Percentiles rank a stretch among this genome's conserved stretches.
phyloP scores from a whole-genome alignment of 495 filamentous ascomycete species.

The Mytilinidion resinicola region DNA sequence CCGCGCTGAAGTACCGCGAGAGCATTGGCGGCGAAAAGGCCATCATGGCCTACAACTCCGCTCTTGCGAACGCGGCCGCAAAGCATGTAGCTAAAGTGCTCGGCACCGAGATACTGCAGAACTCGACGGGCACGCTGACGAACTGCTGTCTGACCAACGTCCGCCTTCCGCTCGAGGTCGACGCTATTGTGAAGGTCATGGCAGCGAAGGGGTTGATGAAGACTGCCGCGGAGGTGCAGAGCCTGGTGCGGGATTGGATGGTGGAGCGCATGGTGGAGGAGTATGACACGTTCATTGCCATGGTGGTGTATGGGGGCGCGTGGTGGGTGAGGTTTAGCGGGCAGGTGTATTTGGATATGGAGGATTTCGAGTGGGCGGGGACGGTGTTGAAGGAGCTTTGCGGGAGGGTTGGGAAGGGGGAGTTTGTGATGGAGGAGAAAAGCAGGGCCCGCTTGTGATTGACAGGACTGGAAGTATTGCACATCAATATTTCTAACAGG shows the following conservation, averaged over 20 bases:
- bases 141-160: slow-evolving; percentile 61
- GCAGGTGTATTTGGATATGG: slow-evolving; percentile 70
- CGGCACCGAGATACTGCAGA: slow-evolving; percentile 61
- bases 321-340: slow-evolving; percentile 70
- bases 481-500: too few relatives aligned
- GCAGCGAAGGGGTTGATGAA: slow-evolving; percentile 13
- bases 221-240: slow-evolving; percentile 27
- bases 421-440: slow-evolving; percentile 33
- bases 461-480: too few relatives aligned
- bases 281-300: slow-evolving; percentile 62
- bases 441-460: background rate
- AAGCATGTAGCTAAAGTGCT: slow-evolving; percentile 48
- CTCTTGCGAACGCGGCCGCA: slow-evolving; percentile 56
- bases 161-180: slow-evolving; percentile 56
- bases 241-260: slow-evolving; percentile 50
- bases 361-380: slow-evolving; percentile 71
- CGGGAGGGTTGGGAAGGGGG: slow-evolving; percentile 50
- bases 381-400: slow-evolving; percentile 55
- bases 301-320: slow-evolving; percentile 51
- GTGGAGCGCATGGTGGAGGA: slow-evolving; percentile 43
- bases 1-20: slow-evolving; percentile 60
- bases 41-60: slow-evolving; percentile 53
- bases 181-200: slow-evolving; percentile 5
- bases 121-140: slow-evolving; percentile 41
- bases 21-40: slow-evolving; percentile 66